phyloP scores from a whole-genome alignment of 2,329 filamentous ascomycete species.

The Phialocephala subalpina region DNA sequence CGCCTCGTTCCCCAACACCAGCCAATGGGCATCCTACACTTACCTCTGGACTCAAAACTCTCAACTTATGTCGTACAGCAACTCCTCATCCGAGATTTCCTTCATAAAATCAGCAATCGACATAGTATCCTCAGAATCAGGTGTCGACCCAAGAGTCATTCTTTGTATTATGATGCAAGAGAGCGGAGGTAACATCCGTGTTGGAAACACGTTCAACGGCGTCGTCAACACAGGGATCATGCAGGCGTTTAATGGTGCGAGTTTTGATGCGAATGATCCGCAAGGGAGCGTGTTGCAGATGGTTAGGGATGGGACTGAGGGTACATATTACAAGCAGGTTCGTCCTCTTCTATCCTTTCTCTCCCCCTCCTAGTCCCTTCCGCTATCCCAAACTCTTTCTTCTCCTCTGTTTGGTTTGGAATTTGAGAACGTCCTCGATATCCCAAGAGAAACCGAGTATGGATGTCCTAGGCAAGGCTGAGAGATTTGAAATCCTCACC shows the following conservation, averaged over 20 bases:
- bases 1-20: conserved; percentile 20
- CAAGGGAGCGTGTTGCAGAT: conserved; percentile 39
- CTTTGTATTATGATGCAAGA: conserved; percentile 31
- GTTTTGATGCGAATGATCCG: conserved; percentile 28
- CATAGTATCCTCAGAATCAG: conserved; percentile 17
- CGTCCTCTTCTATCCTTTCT: neutral
- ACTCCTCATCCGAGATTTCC: conserved; percentile 21
- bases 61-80: conserved; percentile 21
- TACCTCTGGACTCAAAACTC: conserved; percentile 26
- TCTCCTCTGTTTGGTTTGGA: neutral
- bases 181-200: conserved; percentile 25
- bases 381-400: neutral
- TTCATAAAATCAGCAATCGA: conserved; percentile 20
- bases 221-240: conserved; percentile 40
- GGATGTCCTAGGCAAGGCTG: too few relatives aligned
- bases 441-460: neutral
- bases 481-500: too few relatives aligned
- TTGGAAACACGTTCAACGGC: conserved; percentile 20
- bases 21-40: conserved; percentile 24
- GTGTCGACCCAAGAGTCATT: conserved; percentile 24
- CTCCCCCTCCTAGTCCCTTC: too few relatives aligned
- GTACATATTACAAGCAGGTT: conserved; percentile 21
- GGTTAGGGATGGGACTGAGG: conserved; percentile 41
- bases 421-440: neutral
- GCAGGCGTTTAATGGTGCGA: conserved; percentile 35